Percentiles rank a stretch among this genome's conserved stretches.
Evolutionary conservation across 1,284 basidiomycete genomes (phyloP).

Genomic region (Erythrobasidium hasegawianum): DNA sequence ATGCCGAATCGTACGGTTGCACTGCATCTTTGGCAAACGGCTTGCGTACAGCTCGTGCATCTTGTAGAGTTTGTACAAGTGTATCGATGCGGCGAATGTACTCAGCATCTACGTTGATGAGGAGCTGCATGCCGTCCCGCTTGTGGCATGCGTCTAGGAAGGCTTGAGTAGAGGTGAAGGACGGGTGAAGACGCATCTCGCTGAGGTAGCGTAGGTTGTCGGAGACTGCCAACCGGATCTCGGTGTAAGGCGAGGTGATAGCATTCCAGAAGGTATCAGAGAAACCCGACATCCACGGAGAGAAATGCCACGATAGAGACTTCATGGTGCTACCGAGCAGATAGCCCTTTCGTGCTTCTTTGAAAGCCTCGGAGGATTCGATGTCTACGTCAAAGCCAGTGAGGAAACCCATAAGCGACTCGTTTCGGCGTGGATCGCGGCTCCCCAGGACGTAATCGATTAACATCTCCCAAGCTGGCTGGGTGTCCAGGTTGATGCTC

Average conservation of each 20-base stretch:
- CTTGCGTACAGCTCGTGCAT: constrained; percentile 47
- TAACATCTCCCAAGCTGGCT: constrained; percentile 51
- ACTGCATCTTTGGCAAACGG: constrained; percentile 49
- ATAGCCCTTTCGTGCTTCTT: constrained; percentile 42
- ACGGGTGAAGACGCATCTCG: constrained; percentile 58
- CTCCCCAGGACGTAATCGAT: constrained; percentile 45
- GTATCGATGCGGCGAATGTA: constrained; percentile 55
- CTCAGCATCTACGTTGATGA: constrained; percentile 63
- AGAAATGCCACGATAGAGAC: constrained; percentile 68
- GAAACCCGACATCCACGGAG: constrained; percentile 64
- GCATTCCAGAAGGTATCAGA: constrained; percentile 68
- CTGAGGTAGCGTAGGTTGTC: constrained; percentile 50
- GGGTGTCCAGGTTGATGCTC: constrained; percentile 53
- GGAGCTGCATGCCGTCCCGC: constrained; percentile 57
- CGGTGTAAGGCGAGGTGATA: constrained; percentile 50
- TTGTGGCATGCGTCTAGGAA: constrained; percentile 63
- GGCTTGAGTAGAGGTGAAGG: constrained; percentile 62
- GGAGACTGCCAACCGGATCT: constrained; percentile 51
- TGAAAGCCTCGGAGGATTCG: constrained; percentile 45
- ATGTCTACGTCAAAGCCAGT: constrained; percentile 42
- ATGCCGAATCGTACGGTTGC: constrained; percentile 84
- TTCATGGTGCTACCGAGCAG: constrained; percentile 53
- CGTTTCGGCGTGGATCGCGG: constrained; percentile 74
- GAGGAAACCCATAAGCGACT: constrained; percentile 74
- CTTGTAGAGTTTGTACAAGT: constrained; percentile 45